phyloP scores from a whole-genome alignment of 2,329 filamentous ascomycete species.

The Eutypa lata region DNA sequence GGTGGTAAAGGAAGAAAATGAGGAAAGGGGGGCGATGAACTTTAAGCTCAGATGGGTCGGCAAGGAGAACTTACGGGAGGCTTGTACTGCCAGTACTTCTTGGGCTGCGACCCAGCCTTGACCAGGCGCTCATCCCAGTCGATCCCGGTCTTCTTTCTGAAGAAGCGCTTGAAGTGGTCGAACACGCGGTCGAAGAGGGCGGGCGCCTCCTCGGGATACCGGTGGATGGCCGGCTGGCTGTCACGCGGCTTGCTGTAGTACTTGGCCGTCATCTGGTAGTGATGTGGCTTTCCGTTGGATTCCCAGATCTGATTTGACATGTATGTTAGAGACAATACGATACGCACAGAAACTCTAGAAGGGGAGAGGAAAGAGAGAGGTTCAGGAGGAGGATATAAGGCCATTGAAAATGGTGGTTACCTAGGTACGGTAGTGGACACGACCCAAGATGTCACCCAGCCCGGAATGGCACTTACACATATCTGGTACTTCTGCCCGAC shows the following conservation, averaged over 20 bases:
- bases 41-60: background rate
- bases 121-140: conserved; percentile 56
- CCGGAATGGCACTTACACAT: conserved; percentile 44
- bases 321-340: no score
- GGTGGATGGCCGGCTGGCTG: conserved; percentile 28
- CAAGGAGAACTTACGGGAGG: conserved; percentile 40
- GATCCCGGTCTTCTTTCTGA: conserved; percentile 54
- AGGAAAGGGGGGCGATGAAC: no score
- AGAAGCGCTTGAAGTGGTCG: conserved; percentile 52
- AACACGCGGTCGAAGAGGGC: conserved; percentile 43
- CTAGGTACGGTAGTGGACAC: background rate
- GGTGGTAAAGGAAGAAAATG: no score
- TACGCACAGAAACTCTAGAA: no score
- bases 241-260: conserved; percentile 40
- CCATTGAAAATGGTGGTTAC: no score
- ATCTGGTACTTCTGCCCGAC: conserved; percentile 57
- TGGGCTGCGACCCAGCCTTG: conserved; percentile 28
- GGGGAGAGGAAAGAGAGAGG: no score
- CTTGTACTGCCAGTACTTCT: conserved; percentile 39
- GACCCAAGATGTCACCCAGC: background rate
- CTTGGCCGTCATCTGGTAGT: conserved; percentile 60
- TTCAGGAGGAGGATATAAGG: no score
- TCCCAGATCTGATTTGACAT: conserved; percentile 59
- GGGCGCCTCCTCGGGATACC: conserved; percentile 37
- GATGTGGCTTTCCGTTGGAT: conserved; percentile 54